Base-by-base conservation (phyloP, 805 yeast species). In the Wickerhamiella sergipiensis region DNA sequence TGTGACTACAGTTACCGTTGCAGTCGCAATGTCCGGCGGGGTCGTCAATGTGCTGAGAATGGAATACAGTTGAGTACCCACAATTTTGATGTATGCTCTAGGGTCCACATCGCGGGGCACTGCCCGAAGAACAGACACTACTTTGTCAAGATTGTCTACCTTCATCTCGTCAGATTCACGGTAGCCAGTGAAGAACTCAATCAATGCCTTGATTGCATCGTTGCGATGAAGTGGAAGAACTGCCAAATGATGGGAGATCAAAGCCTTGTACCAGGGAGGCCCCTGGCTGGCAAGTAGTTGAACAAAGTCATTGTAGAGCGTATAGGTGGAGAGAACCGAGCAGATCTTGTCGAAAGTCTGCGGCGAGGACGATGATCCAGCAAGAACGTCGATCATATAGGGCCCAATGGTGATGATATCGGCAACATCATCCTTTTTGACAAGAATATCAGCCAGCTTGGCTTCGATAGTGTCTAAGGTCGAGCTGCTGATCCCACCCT, bases 101-200 rank as follows among this genome's bases (percentile, higher is more conserved):
- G 79, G 69, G 1, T 71, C 50, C 8, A 81, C 59, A 0, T 61
- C 59, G 15, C 21, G 8, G 0, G 97, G 96, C 53, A 80, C 80
- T 17, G 80, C 66, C 26, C 83, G 62, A 15, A 90, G 63, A 1
- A 86, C 72, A 43, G 73, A 75, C n/a, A 84, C 77, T 1, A 85
- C 83, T 52, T 80, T 76, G 24, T 78, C 79, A 46, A 85, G 71
- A 56, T 79, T 83, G 31, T 77, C 79, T n/a, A 80, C 65, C 55
- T 80, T 80, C 13, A 87, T 65, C 12, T 78, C 80, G 51, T 83
- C 90, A 50, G 74, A 72, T 43, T 86, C 94, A 51, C 95, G 70
- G 23, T 85, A 69, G 0, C 95, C 95, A 13, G 84, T 69, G 0
- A 85, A 71, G 55, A 85, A 79, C 64, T 90, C 97, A 26, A 88